Percentiles rank a stretch among this genome's conserved stretches.
Conservation (phyloP, 164 flowering plant species). For the Hamamelis virginiana region DNA sequence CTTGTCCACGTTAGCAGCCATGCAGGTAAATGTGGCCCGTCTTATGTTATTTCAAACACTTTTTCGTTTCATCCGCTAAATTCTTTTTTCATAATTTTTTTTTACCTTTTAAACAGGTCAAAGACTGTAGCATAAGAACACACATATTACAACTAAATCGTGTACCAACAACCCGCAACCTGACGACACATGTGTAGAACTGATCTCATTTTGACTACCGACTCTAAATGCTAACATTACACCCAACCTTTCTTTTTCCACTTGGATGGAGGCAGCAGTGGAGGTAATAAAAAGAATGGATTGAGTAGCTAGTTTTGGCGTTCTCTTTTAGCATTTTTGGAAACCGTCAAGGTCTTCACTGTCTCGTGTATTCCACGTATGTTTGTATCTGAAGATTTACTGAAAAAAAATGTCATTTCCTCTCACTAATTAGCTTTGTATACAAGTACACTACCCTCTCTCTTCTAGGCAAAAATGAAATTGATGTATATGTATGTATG, state of each 20-base stretch:
- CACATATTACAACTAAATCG: slow-evolving; percentile 37
- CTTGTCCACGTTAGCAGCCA: slow-evolving; percentile 35
- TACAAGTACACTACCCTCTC: slow-evolving; percentile 12
- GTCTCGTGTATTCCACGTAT: background rate
- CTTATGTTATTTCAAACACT: background rate
- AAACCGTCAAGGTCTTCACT: slow-evolving; percentile 6
- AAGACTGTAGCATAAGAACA: slow-evolving; percentile 48
- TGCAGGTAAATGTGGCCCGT: slow-evolving; percentile 32
- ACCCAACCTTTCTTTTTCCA: slow-evolving; percentile 16
- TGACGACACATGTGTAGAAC: slow-evolving; percentile 39
- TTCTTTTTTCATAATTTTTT: background rate
- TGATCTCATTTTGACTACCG: slow-evolving; percentile 32
- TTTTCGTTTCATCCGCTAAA: no score
- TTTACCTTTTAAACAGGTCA: slow-evolving; percentile 28
- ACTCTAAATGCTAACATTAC: slow-evolving; percentile 32
- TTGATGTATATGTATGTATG: slow-evolving; percentile 22
- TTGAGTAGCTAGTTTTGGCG: slow-evolving; percentile 19
- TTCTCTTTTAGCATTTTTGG: slow-evolving; percentile 9
- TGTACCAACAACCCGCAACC: slow-evolving; percentile 24
- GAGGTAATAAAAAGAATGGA: slow-evolving; percentile 15
- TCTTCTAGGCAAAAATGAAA: slow-evolving; percentile 7
- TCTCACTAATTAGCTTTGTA: slow-evolving; percentile 16
- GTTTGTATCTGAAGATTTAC: slow-evolving; percentile 5
- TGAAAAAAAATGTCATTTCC: slow-evolving; percentile 1
- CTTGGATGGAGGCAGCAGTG: slow-evolving; percentile 17